Evolutionary conservation across 495 filamentous ascomycete species (phyloP).

Genomic region (Aspergillus cavernicola): DNA sequence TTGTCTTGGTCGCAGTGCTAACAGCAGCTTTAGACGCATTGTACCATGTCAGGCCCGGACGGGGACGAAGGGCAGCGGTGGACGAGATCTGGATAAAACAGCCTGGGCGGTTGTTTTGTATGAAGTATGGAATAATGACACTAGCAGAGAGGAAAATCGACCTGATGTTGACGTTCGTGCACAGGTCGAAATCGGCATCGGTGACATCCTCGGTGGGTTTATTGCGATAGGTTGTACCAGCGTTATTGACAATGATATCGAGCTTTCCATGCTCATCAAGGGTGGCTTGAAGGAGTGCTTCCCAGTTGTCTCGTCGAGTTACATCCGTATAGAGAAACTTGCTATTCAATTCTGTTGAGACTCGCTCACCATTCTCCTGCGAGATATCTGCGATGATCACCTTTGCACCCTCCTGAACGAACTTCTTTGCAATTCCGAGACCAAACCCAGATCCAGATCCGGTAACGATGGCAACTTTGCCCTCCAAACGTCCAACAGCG

Average conservation of each 20-base stretch:
- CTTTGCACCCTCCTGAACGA: conserved; percentile 48
- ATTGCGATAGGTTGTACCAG: conserved; percentile 29
- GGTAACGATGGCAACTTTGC: conserved; percentile 51
- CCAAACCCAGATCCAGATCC: conserved; percentile 49
- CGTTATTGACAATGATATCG: conserved; percentile 41
- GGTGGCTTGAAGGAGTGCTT: conserved; percentile 21
- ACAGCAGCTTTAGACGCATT: conserved; percentile 61
- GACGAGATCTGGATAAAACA: conserved; percentile 59
- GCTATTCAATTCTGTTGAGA: conserved; percentile 18
- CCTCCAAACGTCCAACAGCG: conserved; percentile 30
- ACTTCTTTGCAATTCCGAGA: conserved; percentile 47
- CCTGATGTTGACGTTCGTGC: conserved; percentile 57
- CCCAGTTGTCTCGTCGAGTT: conserved; percentile 21
- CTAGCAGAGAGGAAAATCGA: conserved; percentile 52
- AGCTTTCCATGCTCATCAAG: conserved; percentile 27
- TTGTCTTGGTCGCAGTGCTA: conserved; percentile 52
- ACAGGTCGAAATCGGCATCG: conserved; percentile 56
- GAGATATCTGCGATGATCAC: conserved; percentile 53
- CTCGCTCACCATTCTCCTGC: conserved; percentile 18
- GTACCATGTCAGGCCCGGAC: conserved; percentile 63
- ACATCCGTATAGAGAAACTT: conserved; percentile 28
- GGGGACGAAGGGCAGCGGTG: conserved; percentile 53
- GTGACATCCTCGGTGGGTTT: conserved; percentile 54
- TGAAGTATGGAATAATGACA: conserved; percentile 52
- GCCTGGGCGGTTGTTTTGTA: conserved; percentile 47